Percentiles rank a stretch among this genome's conserved stretches.
Conservation (phyloP, 345 rosid genomes). For the Physaria fendleri region DNA sequence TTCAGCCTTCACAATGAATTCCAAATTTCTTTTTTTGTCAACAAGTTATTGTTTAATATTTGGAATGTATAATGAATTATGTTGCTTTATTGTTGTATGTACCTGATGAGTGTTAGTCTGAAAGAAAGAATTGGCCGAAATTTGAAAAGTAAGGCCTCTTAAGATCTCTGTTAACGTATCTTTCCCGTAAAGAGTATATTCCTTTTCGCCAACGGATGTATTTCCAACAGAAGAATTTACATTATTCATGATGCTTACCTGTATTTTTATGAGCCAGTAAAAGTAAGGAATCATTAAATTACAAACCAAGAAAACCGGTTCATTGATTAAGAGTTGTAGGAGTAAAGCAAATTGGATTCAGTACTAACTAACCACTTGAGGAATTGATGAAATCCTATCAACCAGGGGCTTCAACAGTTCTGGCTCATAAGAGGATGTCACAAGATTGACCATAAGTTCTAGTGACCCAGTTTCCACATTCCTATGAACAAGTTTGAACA, state of each 20-base stretch:
- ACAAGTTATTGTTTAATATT: background rate
- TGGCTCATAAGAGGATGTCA: conserved; percentile 77
- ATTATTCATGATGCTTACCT: conserved; percentile 89
- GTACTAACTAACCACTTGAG: conserved; percentile 82
- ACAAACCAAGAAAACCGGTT: background rate
- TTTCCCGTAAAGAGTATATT: conserved; percentile 72
- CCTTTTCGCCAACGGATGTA: conserved; percentile 89
- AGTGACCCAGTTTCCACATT: conserved; percentile 50
- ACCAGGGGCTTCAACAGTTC: conserved; percentile 80
- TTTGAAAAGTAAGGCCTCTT: conserved; percentile 79
- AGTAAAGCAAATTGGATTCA: background rate
- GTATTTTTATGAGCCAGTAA: conserved; percentile 6
- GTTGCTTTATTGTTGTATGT: background rate
- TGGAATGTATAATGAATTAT: background rate
- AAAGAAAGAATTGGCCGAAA: conserved; percentile 95
- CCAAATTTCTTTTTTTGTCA: background rate
- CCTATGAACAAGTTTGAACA: conserved; percentile 39
- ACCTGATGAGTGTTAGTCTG: conserved; percentile 94
- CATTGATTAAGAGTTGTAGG: background rate
- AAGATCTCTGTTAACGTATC: conserved; percentile 62
- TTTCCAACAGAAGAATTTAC: conserved; percentile 86
- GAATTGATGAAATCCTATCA: conserved; percentile 61
- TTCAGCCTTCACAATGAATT: conserved; percentile 60
- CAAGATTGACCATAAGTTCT: conserved; percentile 91
- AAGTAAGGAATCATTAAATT: background rate